These are phyloP conservation scores for Macrophomina pseudophaseolina DNA, from an alignment of 2,329 filamentous ascomycete species.

Conservation along the genomic window DNA sequence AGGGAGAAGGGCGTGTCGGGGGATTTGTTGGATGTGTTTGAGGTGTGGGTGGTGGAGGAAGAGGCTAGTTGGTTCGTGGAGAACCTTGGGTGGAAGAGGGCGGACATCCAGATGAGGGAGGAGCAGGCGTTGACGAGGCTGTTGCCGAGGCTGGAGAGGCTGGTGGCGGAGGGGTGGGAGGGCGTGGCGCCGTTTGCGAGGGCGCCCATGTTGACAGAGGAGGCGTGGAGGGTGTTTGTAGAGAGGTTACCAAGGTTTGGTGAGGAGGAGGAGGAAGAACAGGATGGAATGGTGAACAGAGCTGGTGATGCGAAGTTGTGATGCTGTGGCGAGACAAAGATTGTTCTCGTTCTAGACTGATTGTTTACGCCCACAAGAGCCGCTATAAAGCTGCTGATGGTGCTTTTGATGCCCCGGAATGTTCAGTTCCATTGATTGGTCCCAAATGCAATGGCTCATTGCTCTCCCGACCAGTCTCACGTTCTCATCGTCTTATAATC, in stretches of 20 bases:
- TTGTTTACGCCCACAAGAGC: no score
- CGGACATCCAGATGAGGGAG: neutral
- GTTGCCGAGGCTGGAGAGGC: neutral
- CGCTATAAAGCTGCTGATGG: no score
- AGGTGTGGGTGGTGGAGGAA: neutral
- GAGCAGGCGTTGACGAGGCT: neutral
- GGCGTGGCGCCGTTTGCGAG: neutral
- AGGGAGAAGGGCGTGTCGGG: neutral
- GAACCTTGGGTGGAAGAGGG: neutral
- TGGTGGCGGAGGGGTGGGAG: neutral
- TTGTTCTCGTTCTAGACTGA: no score
- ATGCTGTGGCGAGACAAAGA: neutral
- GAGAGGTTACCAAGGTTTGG: conserved; percentile 1
- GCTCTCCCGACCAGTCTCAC: no score
- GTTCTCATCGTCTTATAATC: no score
- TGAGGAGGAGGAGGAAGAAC: neutral
- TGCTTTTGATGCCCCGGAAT: no score
- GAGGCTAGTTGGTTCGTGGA: neutral
- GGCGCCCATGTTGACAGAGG: conserved; percentile 2
- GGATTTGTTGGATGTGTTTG: neutral
- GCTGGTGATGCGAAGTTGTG: neutral
- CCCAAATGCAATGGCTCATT: no score
- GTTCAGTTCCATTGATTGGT: no score
- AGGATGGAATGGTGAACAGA: neutral
- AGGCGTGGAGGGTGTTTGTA: neutral